These are phyloP conservation scores for Alopecurus myosuroides DNA, from an alignment of 176 grass and related monocot species.

Conservation along the genomic window DNA sequence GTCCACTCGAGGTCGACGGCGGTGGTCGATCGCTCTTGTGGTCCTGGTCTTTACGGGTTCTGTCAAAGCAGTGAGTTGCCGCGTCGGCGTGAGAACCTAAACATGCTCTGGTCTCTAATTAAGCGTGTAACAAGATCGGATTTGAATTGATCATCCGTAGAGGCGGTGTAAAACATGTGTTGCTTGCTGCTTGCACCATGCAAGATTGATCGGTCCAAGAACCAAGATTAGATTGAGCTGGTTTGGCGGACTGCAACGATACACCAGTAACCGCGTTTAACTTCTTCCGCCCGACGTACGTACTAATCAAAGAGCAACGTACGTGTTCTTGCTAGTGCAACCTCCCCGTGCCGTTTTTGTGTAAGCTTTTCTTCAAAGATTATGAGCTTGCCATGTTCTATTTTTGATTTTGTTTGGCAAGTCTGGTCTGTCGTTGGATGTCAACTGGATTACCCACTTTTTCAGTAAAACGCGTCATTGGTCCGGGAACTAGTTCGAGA, in stretches of 20 bases:
- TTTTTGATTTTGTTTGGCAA: neutral
- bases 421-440: neutral
- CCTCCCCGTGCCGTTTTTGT: neutral
- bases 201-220: neutral
- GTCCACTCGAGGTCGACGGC: slow-evolving; percentile 13
- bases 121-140: slow-evolving; percentile 20
- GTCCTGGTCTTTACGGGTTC: neutral
- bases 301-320: neutral
- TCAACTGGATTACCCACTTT: too few species aligned
- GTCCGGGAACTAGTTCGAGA: too few species aligned
- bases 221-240: neutral
- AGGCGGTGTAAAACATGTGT: neutral
- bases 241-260: slow-evolving; percentile 14
- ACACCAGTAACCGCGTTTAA: slow-evolving; percentile 9
- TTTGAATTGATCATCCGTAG: neutral
- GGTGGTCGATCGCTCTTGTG: neutral
- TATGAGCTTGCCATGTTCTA: neutral
- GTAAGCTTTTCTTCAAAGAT: neutral
- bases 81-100: neutral
- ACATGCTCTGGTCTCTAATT: neutral
- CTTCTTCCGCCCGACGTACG: neutral
- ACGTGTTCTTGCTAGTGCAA: neutral
- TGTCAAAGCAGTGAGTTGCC: slow-evolving; percentile 25
- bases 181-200: too few species aligned
- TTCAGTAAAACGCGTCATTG: too few species aligned